A percentile compares a stretch with the other conserved stretches of the same genome.
Evolutionary conservation across 805 yeast species (phyloP).

Genomic region (Kodamaea jinghongensis): DNA sequence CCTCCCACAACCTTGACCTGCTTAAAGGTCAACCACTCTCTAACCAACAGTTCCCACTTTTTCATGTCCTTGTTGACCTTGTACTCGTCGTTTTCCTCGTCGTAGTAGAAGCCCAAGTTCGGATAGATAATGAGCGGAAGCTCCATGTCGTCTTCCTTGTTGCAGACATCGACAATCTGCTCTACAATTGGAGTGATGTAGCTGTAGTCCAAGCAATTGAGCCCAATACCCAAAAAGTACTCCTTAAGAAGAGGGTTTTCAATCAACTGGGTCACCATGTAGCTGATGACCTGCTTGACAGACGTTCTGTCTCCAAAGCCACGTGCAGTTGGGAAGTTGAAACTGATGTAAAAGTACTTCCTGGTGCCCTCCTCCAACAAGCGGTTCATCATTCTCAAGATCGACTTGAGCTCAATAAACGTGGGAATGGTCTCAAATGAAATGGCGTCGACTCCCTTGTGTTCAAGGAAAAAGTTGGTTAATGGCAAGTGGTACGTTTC

Average conservation of each 20-base stretch:
- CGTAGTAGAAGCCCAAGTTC: slow-evolving; percentile 70
- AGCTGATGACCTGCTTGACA: slow-evolving; percentile 19
- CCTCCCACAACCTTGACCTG: slow-evolving; percentile 62
- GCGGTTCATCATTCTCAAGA: slow-evolving; percentile 40
- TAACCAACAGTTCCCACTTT: slow-evolving; percentile 39
- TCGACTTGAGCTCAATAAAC: slow-evolving; percentile 50
- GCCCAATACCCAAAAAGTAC: slow-evolving; percentile 53
- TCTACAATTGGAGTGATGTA: slow-evolving; percentile 40
- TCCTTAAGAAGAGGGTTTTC: slow-evolving; percentile 12
- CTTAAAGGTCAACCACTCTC: slow-evolving; percentile 38
- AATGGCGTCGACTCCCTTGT: slow-evolving; percentile 50
- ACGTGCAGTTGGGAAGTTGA: slow-evolving; percentile 24
- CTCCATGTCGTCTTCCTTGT: slow-evolving; percentile 10
- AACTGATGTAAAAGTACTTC: slow-evolving; percentile 48
- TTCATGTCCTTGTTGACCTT: slow-evolving; percentile 17
- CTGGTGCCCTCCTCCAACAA: slow-evolving; percentile 14
- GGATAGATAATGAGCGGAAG: slow-evolving; percentile 62
- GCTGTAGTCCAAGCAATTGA: slow-evolving; percentile 60
- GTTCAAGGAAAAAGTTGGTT: slow-evolving; percentile 34
- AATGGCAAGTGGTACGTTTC: slow-evolving; percentile 49
- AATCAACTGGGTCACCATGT: slow-evolving; percentile 13
- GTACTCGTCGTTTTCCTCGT: slow-evolving; percentile 39
- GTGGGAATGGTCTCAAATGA: slow-evolving; percentile 76
- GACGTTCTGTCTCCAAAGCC: slow-evolving; percentile 33
- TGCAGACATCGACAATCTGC: slow-evolving; percentile 22